A percentile compares a stretch with the other conserved stretches of the same genome.
Conservation (phyloP, 441 rosid genomes). For the Oxalis stricta region DNA sequence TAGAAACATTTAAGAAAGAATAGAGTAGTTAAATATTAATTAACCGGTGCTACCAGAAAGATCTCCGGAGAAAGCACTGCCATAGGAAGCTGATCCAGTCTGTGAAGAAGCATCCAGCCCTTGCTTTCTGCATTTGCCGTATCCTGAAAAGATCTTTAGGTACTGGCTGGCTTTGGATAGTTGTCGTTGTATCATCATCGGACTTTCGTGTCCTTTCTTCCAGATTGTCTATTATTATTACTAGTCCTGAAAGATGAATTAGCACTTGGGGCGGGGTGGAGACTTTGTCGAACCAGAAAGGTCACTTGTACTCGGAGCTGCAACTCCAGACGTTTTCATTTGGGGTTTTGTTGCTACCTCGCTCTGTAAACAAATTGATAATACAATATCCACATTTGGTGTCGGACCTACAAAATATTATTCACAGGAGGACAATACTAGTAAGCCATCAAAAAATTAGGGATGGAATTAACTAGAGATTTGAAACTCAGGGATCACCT, state of each 20-base stretch:
- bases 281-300: conserved; percentile 57
- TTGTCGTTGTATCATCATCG: conserved; percentile 61
- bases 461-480: not conserved
- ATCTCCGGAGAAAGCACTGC: conserved; percentile 78
- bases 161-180: conserved; percentile 66
- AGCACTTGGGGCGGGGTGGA: conserved; percentile 27
- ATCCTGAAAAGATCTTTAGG: conserved; percentile 66
- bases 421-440: not conserved
- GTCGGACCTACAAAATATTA: conserved; percentile 53
- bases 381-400: conserved; percentile 63
- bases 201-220: conserved; percentile 54
- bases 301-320: conserved; percentile 47
- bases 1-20: too few relatives aligned
- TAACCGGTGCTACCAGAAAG: conserved; percentile 56
- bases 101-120: conserved; percentile 48
- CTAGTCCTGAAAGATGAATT: conserved; percentile 51
- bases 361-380: conserved; percentile 83
- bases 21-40: too few relatives aligned
- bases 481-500: conserved; percentile 42
- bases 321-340: conserved; percentile 32
- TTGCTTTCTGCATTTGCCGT: conserved; percentile 68
- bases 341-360: conserved; percentile 40
- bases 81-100: conserved; percentile 71
- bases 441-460: not conserved
- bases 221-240: conserved; percentile 45